Conservation (phyloP, 805 yeast species). For the Grigorovia humatica region DNA sequence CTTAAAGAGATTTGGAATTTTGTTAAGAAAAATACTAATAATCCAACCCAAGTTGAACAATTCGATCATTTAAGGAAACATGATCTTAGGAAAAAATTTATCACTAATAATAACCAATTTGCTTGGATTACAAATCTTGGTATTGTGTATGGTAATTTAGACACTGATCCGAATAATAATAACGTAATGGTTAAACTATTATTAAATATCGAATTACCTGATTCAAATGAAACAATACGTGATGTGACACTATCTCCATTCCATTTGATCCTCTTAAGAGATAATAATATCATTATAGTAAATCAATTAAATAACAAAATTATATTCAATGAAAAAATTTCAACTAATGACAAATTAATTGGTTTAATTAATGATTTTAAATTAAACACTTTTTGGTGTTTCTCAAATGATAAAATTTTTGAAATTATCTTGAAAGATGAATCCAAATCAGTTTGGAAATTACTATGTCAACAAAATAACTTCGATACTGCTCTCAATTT, state of each 20-base stretch:
- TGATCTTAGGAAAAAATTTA: constrained; percentile 27
- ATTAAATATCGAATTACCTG: constrained; percentile 32
- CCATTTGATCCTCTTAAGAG: constrained; percentile 41
- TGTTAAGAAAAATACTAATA: background rate
- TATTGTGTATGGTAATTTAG: constrained; percentile 33
- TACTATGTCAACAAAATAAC: constrained; percentile 38
- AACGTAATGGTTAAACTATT: constrained; percentile 10
- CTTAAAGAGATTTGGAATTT: background rate
- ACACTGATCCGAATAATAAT: constrained; percentile 1
- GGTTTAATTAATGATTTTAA: constrained; percentile 46
- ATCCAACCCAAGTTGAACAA: constrained; percentile 18
- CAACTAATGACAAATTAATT: constrained; percentile 32
- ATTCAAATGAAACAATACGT: constrained; percentile 22
- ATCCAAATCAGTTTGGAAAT: constrained; percentile 63
- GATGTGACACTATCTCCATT: constrained; percentile 42
- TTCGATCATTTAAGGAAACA: constrained; percentile 28
- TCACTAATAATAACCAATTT: constrained; percentile 21
- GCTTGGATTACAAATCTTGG: constrained; percentile 43
- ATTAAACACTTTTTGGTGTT: constrained; percentile 60
- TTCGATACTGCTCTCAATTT: constrained; percentile 58
- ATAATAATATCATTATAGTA: constrained; percentile 35
- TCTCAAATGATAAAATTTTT: constrained; percentile 46
- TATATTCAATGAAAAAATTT: constrained; percentile 34
- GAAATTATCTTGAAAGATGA: constrained; percentile 69
- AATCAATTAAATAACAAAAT: constrained; percentile 44